A percentile compares a stretch with the other conserved stretches of the same genome.
Conservation (phyloP, 345 rosid genomes). For the Cardiospermum halicacabum region DNA sequence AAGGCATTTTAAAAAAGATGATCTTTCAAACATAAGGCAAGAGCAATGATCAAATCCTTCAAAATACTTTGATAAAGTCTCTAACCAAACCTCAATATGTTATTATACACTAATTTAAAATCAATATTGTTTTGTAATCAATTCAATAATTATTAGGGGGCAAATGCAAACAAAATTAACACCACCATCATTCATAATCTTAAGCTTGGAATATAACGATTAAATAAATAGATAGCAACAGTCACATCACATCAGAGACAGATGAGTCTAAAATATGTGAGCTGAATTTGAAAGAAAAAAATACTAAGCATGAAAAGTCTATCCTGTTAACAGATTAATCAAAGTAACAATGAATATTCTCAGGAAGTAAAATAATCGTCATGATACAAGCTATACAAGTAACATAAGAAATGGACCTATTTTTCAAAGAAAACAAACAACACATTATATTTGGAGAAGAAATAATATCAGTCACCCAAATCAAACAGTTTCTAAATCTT, state of each 20-base stretch:
- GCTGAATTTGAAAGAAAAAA: not conserved
- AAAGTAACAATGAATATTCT: constrained; percentile 83
- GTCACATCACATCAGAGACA: not conserved
- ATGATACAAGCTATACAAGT: constrained; percentile 78
- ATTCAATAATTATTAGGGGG: not conserved
- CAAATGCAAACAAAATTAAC: not conserved
- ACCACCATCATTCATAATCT: not conserved
- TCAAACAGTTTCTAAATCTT: not conserved
- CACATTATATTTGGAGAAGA: not conserved
- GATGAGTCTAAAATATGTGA: not conserved
- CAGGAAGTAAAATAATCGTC: constrained; percentile 90
- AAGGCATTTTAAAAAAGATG: too few species aligned
- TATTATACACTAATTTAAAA: not conserved
- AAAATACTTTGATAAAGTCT: not conserved
- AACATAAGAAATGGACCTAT: constrained; percentile 93
- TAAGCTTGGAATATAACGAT: not conserved
- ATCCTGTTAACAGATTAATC: constrained; percentile 37
- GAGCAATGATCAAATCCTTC: not conserved
- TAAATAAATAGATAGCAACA: not conserved
- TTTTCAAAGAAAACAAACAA: constrained; percentile 10
- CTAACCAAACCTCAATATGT: not conserved
- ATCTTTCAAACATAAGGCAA: not conserved
- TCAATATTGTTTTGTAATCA: not conserved
- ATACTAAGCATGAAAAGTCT: not conserved
- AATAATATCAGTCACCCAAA: constrained; percentile 5